phyloP scores from a whole-genome alignment of 306 rosid species.

The Prosopis cineraria region DNA sequence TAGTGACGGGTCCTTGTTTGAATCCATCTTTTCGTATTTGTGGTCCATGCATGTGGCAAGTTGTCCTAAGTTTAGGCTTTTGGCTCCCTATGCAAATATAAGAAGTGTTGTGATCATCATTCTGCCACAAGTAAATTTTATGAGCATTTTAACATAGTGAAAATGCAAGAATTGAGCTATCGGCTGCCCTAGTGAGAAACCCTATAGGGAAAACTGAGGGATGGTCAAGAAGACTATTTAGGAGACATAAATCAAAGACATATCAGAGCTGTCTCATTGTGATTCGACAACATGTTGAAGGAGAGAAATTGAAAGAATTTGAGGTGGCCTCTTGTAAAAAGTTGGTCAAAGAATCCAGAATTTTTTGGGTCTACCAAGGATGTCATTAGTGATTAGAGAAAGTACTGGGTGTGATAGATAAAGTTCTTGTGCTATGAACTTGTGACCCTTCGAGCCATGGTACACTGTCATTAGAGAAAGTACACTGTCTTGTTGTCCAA shows the following conservation, averaged over 20 bases:
- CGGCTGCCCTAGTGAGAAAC: background rate
- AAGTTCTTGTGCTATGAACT: too few relatives aligned
- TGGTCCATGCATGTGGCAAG: background rate
- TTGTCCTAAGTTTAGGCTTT: background rate
- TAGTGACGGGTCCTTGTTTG: background rate
- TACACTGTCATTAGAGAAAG: too few relatives aligned
- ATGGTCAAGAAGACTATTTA: background rate
- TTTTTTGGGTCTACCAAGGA: background rate
- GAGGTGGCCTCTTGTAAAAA: background rate
- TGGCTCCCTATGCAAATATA: background rate
- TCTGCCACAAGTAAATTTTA: background rate
- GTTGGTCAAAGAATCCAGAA: background rate
- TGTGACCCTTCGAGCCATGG: background rate
- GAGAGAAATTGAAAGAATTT: background rate
- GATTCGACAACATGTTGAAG: background rate
- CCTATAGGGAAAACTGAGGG: background rate
- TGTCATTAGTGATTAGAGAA: background rate
- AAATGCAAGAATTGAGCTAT: background rate
- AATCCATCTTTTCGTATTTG: background rate
- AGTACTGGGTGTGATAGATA: background rate
- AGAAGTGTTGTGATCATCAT: background rate
- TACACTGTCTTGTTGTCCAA: background rate
- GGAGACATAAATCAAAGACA: background rate
- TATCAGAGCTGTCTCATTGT: background rate
- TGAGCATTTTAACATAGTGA: background rate